Evolutionary conservation across 192 early-diverging fungal species (phyloP).

Genomic region (Coemansia sp.): DNA sequence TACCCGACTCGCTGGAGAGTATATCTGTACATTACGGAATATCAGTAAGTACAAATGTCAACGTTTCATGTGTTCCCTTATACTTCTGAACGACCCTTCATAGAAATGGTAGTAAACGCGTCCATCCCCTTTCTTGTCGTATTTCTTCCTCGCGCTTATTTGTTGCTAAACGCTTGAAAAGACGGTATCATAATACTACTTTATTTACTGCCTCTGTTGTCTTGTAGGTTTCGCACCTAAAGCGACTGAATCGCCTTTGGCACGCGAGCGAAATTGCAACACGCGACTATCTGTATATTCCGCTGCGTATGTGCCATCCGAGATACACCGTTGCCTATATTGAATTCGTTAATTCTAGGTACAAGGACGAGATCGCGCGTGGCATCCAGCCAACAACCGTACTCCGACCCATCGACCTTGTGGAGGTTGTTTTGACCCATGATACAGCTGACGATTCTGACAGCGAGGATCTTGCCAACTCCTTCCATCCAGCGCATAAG

Average conservation of each 20-base stretch:
- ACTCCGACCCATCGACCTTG: conserved; percentile 23
- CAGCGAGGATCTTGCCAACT: neutral
- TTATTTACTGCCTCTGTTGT: conserved; percentile 3
- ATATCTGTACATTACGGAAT: conserved; percentile 44
- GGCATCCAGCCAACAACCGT: neutral
- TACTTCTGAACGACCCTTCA: too few relatives aligned
- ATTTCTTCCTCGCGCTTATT: neutral
- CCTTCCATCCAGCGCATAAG: neutral
- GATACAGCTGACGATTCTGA: neutral
- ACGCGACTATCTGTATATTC: conserved; percentile 41
- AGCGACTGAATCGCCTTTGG: conserved; percentile 52
- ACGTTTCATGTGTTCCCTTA: too few relatives aligned
- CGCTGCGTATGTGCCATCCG: conserved; percentile 41
- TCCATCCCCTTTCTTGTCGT: too few relatives aligned
- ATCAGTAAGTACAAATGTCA: too few relatives aligned
- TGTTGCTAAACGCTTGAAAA: too few relatives aligned
- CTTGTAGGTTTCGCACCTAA: conserved; percentile 39
- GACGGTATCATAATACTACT: too few relatives aligned
- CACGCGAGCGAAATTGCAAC: conserved; percentile 38
- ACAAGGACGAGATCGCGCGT: conserved; percentile 5
- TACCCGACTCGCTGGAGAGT: conserved; percentile 33
- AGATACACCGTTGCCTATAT: conserved; percentile 29
- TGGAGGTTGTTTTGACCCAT: conserved; percentile 34
- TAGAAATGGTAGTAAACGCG: too few relatives aligned
- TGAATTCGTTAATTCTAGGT: conserved; percentile 20